Evolutionary conservation across 164 flowering plant genomes (phyloP), one percentile per base, ranked within the genome.

Genomic region (Macadamia tetraphylla): DNA sequence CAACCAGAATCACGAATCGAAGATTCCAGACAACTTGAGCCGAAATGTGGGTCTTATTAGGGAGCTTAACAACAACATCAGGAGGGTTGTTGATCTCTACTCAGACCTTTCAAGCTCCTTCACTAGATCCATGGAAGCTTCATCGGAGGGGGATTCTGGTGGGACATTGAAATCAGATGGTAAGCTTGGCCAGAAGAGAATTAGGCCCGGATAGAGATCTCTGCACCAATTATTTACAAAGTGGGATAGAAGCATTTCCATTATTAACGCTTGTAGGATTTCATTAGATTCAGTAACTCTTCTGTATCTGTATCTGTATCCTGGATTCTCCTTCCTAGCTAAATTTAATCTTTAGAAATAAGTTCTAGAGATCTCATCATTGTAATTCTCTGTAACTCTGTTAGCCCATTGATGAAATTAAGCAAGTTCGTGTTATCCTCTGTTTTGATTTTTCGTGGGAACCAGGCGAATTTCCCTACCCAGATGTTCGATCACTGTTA

Each of bases 121-220:
- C 29, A n/a, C 43, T 44, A 58, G 29, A 58, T 58, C 60, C 60
- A 58, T 60, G 6, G 93, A 88, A 30, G 81, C 76, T 70, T 86
- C 87, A n/a, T 86, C 93, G 0, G 95, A 88, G 70, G 92, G 87
- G 14, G 93, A 89, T 43, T 87, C 90, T 0, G 79, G 77, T 10
- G 84, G 82, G 56, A 79, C 87, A 6, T 53, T 79, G 52, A 84
- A 71, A 73, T 86, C 91, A 1, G 84, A 83, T 66, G 87, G 86
- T 23, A 86, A 86, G 76, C 77, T 65, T 7, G 82, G 81, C 11
- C 91, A 84, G 77, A 91, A 91, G 82, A 85, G 97, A 78, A 69
- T 83, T 70, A 77, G 91, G 75, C 80, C 91, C 35, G 84, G 80
- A 67, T 85, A 81, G 70, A 55, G 63, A 64, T n/a, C 49, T 53